Conservation (phyloP, 495 filamentous ascomycete species). For the Xylaria acuta region DNA sequence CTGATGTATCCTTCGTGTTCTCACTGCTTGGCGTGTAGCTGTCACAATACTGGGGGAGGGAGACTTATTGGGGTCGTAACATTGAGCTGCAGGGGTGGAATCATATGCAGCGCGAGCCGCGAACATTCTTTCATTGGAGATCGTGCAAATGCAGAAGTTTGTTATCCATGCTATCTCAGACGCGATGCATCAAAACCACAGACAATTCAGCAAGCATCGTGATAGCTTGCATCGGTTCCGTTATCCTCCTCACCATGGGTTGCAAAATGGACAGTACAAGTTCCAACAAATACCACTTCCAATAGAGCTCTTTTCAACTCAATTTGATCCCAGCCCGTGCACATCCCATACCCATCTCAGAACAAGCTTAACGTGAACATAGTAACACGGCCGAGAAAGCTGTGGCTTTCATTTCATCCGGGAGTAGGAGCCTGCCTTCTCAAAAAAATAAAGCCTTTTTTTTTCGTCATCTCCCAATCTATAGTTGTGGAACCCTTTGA, state of each 20-base stretch:
- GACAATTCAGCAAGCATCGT: background rate
- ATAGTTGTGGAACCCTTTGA: conserved; percentile 39
- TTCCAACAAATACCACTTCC: conserved; percentile 2
- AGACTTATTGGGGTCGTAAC: background rate
- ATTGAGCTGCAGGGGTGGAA: conserved; percentile 16
- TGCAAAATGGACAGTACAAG: background rate
- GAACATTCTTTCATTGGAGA: conserved; percentile 43
- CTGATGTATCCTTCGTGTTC: background rate
- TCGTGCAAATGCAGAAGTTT: conserved; percentile 36
- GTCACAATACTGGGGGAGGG: background rate
- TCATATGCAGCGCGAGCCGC: conserved; percentile 42
- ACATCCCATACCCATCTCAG: conserved; percentile 16
- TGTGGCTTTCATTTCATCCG: conserved; percentile 11
- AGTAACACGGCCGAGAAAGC: background rate
- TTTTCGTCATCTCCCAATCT: conserved; percentile 44
- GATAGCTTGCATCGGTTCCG: conserved; percentile 7
- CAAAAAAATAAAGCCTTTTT: conserved; percentile 27
- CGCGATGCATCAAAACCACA: conserved; percentile 27
- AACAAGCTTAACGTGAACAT: conserved; percentile 9
- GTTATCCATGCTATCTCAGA: conserved; percentile 37
- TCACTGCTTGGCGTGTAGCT: background rate
- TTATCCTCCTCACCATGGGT: background rate
- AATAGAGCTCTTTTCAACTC: conserved; percentile 8
- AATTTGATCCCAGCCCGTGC: background rate
- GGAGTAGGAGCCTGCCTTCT: conserved; percentile 26